Evolutionary conservation across 2,329 filamentous ascomycete genomes (phyloP).

Genomic region (Leptodontidium sp.): DNA sequence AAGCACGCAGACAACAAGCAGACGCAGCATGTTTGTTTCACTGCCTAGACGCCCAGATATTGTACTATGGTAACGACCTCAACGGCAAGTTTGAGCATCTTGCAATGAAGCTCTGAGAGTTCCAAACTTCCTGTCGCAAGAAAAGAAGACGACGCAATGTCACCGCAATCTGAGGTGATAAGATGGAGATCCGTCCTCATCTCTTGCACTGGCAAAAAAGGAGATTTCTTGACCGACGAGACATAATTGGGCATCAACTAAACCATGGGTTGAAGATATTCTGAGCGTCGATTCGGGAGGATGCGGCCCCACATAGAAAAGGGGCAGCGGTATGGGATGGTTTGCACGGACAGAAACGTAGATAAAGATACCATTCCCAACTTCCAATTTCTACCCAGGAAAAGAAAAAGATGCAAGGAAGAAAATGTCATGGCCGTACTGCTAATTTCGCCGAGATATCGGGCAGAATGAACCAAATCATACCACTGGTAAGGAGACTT

Average conservation of each 20-base stretch:
- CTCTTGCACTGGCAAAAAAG: slow-evolving; percentile 15
- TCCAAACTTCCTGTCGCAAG: not conserved
- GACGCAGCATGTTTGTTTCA: slow-evolving; percentile 19
- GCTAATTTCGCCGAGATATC: slow-evolving; percentile 4
- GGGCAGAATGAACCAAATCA: not conserved
- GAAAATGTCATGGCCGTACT: not conserved
- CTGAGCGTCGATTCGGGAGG: slow-evolving; percentile 1
- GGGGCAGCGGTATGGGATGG: not conserved
- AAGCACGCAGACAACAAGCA: not conserved
- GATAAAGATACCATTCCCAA: slow-evolving; percentile 12
- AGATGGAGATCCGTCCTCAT: not conserved
- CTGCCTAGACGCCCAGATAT: slow-evolving; percentile 15
- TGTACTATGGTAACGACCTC: slow-evolving; percentile 1
- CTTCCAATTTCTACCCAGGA: slow-evolving; percentile 4
- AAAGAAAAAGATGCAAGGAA: slow-evolving; percentile 13
- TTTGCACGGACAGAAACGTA: slow-evolving; percentile 17
- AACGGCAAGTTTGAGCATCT: slow-evolving; percentile 6
- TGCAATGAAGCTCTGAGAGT: slow-evolving; percentile 13
- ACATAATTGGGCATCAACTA: slow-evolving; percentile 14
- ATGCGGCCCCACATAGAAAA: slow-evolving; percentile 8
- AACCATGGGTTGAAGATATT: not conserved
- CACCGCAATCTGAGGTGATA: slow-evolving; percentile 4
- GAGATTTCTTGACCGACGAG: slow-evolving; percentile 1
- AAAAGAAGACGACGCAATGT: not conserved
- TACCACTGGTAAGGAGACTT: slow-evolving; percentile 8